Evolutionary conservation across 768 basidiomycete species (phyloP), one percentile per base, ranked within the genome.

Genomic region (Piloderma croceum): DNA sequence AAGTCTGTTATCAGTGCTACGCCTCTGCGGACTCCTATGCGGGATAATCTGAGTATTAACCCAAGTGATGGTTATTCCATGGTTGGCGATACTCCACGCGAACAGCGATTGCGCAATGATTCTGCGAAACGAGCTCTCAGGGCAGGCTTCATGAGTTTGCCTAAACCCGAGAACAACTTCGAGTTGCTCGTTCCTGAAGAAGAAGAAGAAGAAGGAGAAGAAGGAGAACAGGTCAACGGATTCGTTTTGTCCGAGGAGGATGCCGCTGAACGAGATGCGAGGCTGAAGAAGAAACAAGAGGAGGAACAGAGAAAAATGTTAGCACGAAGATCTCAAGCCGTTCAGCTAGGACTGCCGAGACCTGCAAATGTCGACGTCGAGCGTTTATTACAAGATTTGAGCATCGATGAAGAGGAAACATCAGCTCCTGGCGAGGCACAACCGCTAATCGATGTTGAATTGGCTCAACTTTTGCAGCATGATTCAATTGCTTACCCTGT

Each of bases 91-190:
- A 92, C 90, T 1, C 93, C 93, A 1, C 78, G 83, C 24, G 86
- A 90, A 34, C 74, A 82, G 46, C 78, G 77, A 11, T 60, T 79
- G 41, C 82, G 76, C 20, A 59, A 63, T 11, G 71, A 71, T 41
- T 77, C 81, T 18, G 72, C 78, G 4, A 90, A 91, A 58, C 76
- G 82, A 27, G 79, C 84, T 1, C 73, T 98, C 38, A 73, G 84
- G 50, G 76, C 80, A 7, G 87, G 84, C 5, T 97, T 98, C 64
- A 74, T 74, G 64, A 81, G 61, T 45, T 70, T 99, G 12, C 96
- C 96, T 0, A 82, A 81, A 49, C 92, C 96, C 0, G 90, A 97
- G 66, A 97, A 98, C 60, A 94, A 98, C 61, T 98, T 97, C 52
- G 93, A 98, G 63, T 67, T 99, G 34, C 74, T 93, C 31, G 81